Percentiles rank a stretch among this genome's conserved stretches.
Conservation (phyloP, 73 alveolate species). For the Stentor coeruleus region DNA sequence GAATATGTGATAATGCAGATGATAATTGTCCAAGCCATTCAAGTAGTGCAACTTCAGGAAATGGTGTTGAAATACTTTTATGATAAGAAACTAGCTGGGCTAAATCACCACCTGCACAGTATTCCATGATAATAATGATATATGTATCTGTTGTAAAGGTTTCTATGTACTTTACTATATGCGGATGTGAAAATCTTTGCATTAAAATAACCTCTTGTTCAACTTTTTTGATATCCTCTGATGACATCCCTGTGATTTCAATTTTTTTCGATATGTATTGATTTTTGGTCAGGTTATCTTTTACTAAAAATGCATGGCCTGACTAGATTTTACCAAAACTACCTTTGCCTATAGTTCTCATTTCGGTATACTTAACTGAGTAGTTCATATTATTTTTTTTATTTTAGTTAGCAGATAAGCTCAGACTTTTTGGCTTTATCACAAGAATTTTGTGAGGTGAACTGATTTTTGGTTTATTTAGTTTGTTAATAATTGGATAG, state of each 20-base stretch:
- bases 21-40: slow-evolving; percentile 57
- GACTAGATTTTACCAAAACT: not conserved
- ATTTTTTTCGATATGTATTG: not conserved
- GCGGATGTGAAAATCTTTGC: slow-evolving; percentile 60
- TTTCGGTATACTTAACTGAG: not conserved
- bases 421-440: no score
- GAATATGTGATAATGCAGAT: slow-evolving; percentile 45
- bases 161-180: slow-evolving; percentile 70
- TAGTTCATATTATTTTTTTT: no score
- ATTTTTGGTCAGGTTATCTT: not conserved
- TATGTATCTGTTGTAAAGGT: slow-evolving; percentile 59
- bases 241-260: not conserved
- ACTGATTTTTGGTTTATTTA: no score
- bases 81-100: slow-evolving; percentile 48
- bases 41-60: slow-evolving; percentile 61
- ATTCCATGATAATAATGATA: slow-evolving; percentile 66
- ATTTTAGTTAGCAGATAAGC: no score
- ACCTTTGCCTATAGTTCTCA: not conserved
- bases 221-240: not conserved
- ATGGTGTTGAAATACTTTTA: slow-evolving; percentile 38
- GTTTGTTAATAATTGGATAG: no score
- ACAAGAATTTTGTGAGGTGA: no score
- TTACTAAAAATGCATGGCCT: not conserved
- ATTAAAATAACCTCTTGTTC: slow-evolving; percentile 45
- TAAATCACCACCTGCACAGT: slow-evolving; percentile 76